Evolutionary conservation across 768 basidiomycete species (phyloP).

Genomic region (Dentipellis sp.): DNA sequence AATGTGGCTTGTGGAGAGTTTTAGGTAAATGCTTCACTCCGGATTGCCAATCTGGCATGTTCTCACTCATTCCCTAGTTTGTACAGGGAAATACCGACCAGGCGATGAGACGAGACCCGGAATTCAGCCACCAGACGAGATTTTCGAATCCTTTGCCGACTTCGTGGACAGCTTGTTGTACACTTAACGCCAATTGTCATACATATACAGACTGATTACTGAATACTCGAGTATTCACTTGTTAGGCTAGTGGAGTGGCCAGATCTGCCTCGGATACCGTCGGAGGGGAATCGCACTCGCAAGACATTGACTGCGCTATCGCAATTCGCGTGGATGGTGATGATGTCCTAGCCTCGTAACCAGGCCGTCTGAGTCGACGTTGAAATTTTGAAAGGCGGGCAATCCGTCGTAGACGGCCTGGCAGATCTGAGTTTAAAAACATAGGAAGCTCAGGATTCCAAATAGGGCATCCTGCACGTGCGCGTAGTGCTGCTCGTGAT

Average conservation of each 20-base stretch:
- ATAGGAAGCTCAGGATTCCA: no score
- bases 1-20: conserved; percentile 52
- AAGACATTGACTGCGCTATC: no score
- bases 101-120: conserved; percentile 43
- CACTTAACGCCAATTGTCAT: background rate
- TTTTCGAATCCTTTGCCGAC: conserved; percentile 41
- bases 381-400: background rate
- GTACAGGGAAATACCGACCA: conserved; percentile 59
- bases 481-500: no score
- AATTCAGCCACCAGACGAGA: conserved; percentile 38
- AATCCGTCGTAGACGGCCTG: background rate
- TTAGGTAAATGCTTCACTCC: conserved; percentile 35
- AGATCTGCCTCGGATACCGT: no score
- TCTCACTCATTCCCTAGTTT: conserved; percentile 30
- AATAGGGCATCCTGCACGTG: no score
- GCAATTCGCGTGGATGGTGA: no score
- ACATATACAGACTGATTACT: no score
- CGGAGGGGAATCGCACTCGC: no score
- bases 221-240: no score
- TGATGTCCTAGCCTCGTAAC: background rate
- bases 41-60: conserved; percentile 1
- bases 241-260: no score
- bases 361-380: background rate
- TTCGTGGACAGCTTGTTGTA: conserved; percentile 40
- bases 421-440: no score